Percentiles rank a stretch among this genome's conserved stretches.
phyloP scores from a whole-genome alignment of 1,284 basidiomycete genomes.

The Cryptococcus sp. region DNA sequence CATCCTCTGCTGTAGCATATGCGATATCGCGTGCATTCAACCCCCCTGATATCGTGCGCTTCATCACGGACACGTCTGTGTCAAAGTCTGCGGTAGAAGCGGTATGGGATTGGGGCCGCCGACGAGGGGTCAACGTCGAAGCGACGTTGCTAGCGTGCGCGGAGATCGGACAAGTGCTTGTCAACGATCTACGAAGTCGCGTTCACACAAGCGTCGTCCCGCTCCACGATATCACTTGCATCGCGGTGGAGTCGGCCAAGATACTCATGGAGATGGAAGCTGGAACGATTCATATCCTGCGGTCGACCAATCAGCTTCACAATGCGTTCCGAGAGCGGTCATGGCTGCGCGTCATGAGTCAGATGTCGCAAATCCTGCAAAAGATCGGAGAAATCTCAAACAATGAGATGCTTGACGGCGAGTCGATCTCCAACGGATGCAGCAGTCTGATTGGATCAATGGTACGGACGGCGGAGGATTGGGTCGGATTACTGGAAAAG shows the following conservation, averaged over 20 bases:
- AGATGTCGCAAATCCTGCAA: conserved; percentile 27
- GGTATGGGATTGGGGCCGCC: conserved; percentile 33
- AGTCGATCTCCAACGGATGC: conserved; percentile 40
- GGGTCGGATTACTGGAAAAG: conserved; percentile 26
- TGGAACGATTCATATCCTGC: conserved; percentile 24
- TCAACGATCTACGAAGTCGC: conserved; percentile 10
- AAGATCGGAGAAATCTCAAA: conserved; percentile 15
- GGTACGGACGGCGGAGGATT: conserved; percentile 34
- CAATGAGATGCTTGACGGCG: conserved; percentile 20
- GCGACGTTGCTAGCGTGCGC: conserved; percentile 28
- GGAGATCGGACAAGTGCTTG: conserved; percentile 24
- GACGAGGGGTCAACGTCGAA: conserved; percentile 35
- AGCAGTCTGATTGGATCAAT: conserved; percentile 45
- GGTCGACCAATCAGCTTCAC: conserved; percentile 19
- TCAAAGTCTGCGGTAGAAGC: conserved; percentile 26
- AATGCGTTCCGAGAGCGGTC: conserved; percentile 21
- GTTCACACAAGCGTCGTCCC: conserved; percentile 23
- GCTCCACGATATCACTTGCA: conserved; percentile 34
- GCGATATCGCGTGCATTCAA: conserved; percentile 33
- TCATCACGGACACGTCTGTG: conserved; percentile 22
- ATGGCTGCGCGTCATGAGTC: conserved; percentile 32
- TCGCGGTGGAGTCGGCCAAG: conserved; percentile 41
- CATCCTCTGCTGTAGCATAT: conserved; percentile 24
- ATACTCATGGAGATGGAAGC: conserved; percentile 44
- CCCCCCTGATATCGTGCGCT: conserved; percentile 35